Conservation (phyloP, 805 yeast species). For the Zygosaccharomyces bailii region DNA sequence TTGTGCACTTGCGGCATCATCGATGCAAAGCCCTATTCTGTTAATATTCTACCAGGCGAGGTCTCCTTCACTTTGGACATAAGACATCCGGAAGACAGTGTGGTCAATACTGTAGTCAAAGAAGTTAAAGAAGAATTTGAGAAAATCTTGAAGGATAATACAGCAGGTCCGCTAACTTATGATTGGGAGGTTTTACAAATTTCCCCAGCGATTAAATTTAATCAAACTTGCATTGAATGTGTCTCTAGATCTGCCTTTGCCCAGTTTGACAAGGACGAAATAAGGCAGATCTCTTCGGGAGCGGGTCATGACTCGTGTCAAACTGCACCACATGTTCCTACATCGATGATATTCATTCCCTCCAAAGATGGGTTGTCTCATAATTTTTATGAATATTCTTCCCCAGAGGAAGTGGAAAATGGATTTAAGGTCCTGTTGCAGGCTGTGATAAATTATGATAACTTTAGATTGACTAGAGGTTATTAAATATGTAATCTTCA, state of each 20-base stretch:
- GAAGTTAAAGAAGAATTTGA: slow-evolving; percentile 41
- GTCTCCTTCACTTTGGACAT: slow-evolving; percentile 60
- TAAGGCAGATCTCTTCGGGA: slow-evolving; percentile 54
- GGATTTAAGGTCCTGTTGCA: slow-evolving; percentile 58
- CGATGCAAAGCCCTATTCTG: slow-evolving; percentile 55
- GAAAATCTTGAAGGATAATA: slow-evolving; percentile 35
- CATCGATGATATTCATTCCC: slow-evolving; percentile 74
- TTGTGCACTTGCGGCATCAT: slow-evolving; percentile 58
- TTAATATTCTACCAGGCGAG: slow-evolving; percentile 63
- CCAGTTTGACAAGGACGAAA: slow-evolving; percentile 44
- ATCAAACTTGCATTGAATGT: slow-evolving; percentile 48
- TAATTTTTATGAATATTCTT: slow-evolving; percentile 61
- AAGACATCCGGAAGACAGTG: slow-evolving; percentile 51
- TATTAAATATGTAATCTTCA: slow-evolving; percentile 2
- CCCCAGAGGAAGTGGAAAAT: slow-evolving; percentile 59
- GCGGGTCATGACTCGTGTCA: slow-evolving; percentile 75
- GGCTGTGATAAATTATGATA: slow-evolving; percentile 44
- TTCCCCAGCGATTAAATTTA: slow-evolving; percentile 57
- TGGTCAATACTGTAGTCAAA: slow-evolving; percentile 36
- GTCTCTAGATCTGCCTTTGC: slow-evolving; percentile 52
- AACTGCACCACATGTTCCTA: slow-evolving; percentile 54
- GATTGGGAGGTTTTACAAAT: slow-evolving; percentile 45
- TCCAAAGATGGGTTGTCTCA: slow-evolving; percentile 64
- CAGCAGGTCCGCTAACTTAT: slow-evolving; percentile 36
- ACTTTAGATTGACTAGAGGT: slow-evolving; percentile 23